Percentiles rank a stretch among this genome's conserved stretches.
phyloP scores from a whole-genome alignment of 2,329 filamentous ascomycete genomes.

The Camptophora hylomeconis region DNA sequence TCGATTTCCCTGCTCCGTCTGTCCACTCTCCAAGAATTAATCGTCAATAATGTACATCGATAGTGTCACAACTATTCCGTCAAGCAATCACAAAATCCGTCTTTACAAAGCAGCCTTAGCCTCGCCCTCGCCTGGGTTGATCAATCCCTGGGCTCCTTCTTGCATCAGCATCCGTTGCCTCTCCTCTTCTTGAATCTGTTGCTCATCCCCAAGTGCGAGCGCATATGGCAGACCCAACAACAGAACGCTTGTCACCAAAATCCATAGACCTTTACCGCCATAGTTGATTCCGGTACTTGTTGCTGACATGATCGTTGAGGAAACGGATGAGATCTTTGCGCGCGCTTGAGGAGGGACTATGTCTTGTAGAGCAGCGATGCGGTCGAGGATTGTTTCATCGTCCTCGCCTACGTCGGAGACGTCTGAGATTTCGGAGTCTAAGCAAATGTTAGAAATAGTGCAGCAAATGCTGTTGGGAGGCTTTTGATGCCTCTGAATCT shows the following conservation, averaged over 20 bases:
- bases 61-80: too few relatives aligned
- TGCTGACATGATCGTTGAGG: slow-evolving; percentile 32
- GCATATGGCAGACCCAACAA: slow-evolving; percentile 88
- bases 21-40: too few relatives aligned
- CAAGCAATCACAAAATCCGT: too few relatives aligned
- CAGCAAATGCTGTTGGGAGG: neutral
- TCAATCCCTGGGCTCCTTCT: slow-evolving; percentile 42
- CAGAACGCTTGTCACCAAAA: slow-evolving; percentile 78
- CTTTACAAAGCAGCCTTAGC: slow-evolving; percentile 23
- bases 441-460: slow-evolving; percentile 7
- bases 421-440: slow-evolving; percentile 74
- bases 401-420: slow-evolving; percentile 53
- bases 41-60: too few relatives aligned
- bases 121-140: slow-evolving; percentile 30
- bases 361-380: slow-evolving; percentile 59
- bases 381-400: slow-evolving; percentile 49
- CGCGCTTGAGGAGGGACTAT: slow-evolving; percentile 63
- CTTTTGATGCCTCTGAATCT: too few relatives aligned
- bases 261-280: slow-evolving; percentile 78
- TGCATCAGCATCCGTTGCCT: slow-evolving; percentile 88
- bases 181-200: slow-evolving; percentile 96
- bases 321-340: slow-evolving; percentile 50
- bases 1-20: too few relatives aligned
- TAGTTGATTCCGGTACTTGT: slow-evolving; percentile 41
- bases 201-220: slow-evolving; percentile 85